A percentile compares a stretch with the other conserved stretches of the same genome.
phyloP scores from a whole-genome alignment of 2,329 filamentous ascomycete species.

The Colletotrichum gigasporum region DNA sequence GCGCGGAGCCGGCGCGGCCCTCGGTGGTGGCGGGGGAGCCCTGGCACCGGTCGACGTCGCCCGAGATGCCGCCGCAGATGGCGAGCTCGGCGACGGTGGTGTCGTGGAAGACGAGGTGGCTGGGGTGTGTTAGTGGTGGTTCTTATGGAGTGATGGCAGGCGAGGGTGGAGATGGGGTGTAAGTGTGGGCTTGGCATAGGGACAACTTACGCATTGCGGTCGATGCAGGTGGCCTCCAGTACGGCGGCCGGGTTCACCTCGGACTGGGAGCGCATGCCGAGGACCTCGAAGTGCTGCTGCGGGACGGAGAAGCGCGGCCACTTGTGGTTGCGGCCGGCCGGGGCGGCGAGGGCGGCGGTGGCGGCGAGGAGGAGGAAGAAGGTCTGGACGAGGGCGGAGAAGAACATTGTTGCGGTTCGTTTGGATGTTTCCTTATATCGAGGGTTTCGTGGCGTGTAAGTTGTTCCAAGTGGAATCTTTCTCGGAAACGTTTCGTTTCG shows the following conservation, averaged over 20 bases:
- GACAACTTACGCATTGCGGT: conserved; percentile 52
- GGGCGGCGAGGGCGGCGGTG: conserved; percentile 43
- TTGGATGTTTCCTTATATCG: conserved; percentile 17
- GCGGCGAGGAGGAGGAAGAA: conserved; percentile 43
- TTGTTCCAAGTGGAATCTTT: background rate
- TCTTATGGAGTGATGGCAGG: background rate
- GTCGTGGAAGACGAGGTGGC: conserved; percentile 58
- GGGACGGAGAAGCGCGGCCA: conserved; percentile 49
- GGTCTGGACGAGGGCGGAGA: conserved; percentile 40
- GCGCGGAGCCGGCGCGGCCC: conserved; percentile 56
- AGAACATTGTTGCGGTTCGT: conserved; percentile 43
- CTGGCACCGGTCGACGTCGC: conserved; percentile 54
- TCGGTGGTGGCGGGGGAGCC: conserved; percentile 53
- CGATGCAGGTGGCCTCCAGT: conserved; percentile 49
- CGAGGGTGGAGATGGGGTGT: background rate
- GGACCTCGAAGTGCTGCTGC: conserved; percentile 55
- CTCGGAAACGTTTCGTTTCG: conserved; percentile 2
- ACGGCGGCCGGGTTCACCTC: conserved; percentile 52
- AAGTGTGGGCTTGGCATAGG: too few relatives aligned
- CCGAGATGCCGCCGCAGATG: conserved; percentile 63
- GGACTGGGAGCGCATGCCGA: conserved; percentile 49
- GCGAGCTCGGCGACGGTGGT: conserved; percentile 56
- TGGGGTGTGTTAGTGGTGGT: conserved; percentile 16
- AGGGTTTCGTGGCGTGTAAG: background rate
- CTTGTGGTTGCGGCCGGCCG: conserved; percentile 33